Base-by-base conservation (phyloP, 2,329 filamentous ascomycete genomes). In the Elsinoe batatas region DNA sequence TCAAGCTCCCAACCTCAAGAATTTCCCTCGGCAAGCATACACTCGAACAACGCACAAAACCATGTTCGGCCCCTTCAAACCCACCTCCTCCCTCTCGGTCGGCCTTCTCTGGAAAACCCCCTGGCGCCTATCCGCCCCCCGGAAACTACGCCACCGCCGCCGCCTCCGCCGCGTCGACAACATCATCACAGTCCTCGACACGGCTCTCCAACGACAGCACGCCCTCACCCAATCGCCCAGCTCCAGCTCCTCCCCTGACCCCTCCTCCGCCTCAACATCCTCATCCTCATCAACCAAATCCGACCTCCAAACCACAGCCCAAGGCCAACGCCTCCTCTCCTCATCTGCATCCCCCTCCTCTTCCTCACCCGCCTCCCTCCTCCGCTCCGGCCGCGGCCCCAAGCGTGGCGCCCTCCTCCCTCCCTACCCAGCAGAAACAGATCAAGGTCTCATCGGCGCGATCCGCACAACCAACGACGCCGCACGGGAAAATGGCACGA, bases 21-120 rank as follows among this genome's bases (percentile, higher is more conserved):
- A 55, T 55, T 55, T 44, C 36, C 38, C n/a, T 17, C 17, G 12
- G 11, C 37, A 33, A 15, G 40, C 13, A 13, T 17, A 30, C 26
- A 30, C 30, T 22, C 37, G 35, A 22, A 26, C 20, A 40, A 44
- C 38, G 47, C 53, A 53, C 30, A 44, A 59, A 62, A 79, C 63
- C 61, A 95, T 95, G 90, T 91, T 90, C 71, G 86, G 87, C 67
- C 78, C 85, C 63, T 89, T 95, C 76, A 87, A 85, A 74, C 78
- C 86, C 64, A 90, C 88, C 43, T 86, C 83, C 61, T 76, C 87
- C 58, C 77, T 95, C 20, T 84, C 82, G 56, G 81, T 87, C 60
- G 90, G 90, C 72, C 83, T 95, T 55, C 78, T 95, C 64, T 95
- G 90, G 93, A 98, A 98, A 82, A 90, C 87, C 65, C 93, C 93